Evolutionary conservation across 352 stramenopile species (phyloP), one percentile per base, ranked within the genome.

Genomic region (Phytophthora uliginosa): DNA sequence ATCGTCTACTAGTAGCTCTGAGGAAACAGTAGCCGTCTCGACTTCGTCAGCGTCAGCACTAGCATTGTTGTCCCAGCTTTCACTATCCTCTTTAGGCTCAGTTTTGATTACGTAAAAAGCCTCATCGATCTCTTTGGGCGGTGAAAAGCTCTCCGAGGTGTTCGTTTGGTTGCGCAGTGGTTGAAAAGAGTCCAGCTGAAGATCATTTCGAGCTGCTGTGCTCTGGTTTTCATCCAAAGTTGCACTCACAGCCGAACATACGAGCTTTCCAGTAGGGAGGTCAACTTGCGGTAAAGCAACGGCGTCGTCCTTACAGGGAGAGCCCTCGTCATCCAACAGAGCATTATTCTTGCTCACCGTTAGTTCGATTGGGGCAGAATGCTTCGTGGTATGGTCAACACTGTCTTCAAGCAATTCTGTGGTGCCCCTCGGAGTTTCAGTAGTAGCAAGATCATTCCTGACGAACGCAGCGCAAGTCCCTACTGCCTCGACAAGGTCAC

Each of bases 1-100:
- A n/a, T n/a, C 38, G 7, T 45, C 38, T n/a, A 8, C 38, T 17
- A 18, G 5, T 45, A 45, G 4, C 13, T 45, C 13, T 12, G 13
- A 45, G 4, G 7, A 17, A 45, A n/a, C 4, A 8, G 13, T 17
- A 45, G 38, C 4, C 38, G 13, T 3, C 13, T 8, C 51, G 24
- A 24, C 22, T 0, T 62, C 59, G n/a, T n/a, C 7, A 48, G 20
- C 59, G n/a, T n/a, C 7, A 48, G 20, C 7, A 6, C 24, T 17
- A 28, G 51, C 8, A 33, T 59, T 69, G 42, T 59, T 53, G 9
- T 60, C 57, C 38, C 20, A 13, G 3, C 33, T 45, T 53, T 45
- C 34, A 18, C 7, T 55, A 48, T 64, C 45, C 17, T 56, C 53
- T 54, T 57, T 36, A 42, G 61, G 54, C 17, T 53, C 60, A 31